A percentile compares a stretch with the other conserved stretches of the same genome.
These are phyloP conservation scores for Tetradesmus lagerheimii DNA, from an alignment of 139 green algal genomes.

Conservation along the genomic window DNA sequence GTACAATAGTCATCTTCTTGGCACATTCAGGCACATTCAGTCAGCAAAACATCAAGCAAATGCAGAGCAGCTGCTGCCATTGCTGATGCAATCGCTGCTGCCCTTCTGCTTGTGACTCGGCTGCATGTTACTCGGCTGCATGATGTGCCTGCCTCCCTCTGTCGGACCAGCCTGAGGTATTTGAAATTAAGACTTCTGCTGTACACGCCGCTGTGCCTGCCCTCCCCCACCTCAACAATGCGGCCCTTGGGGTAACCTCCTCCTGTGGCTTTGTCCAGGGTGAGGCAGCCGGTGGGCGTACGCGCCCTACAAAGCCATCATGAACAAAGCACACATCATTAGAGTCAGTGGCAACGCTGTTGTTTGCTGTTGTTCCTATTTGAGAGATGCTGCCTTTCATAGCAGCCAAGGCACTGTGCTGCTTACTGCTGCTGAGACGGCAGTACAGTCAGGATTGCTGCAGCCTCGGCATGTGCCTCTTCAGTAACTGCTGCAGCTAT, in stretches of 20 bases:
- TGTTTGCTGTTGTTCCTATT: neutral
- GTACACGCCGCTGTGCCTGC: no score
- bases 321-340: neutral
- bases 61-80: neutral
- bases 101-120: no score
- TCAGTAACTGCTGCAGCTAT: neutral
- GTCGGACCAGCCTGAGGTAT: no score
- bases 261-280: conserved; percentile 88
- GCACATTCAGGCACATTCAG: no score
- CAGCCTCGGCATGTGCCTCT: neutral
- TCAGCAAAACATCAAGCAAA: neutral
- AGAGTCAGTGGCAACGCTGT: neutral
- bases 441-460: neutral
- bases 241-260: conserved; percentile 88
- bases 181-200: no score
- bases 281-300: conserved; percentile 84
- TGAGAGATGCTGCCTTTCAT: no score
- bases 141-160: no score
- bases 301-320: neutral
- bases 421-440: neutral
- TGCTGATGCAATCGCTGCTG: neutral
- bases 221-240: conserved; percentile 92
- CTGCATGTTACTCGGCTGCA: no score
- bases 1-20: no score
- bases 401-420: no score